Conservation (phyloP, 306 rosid genomes). For the Dicorynia guianensis region DNA sequence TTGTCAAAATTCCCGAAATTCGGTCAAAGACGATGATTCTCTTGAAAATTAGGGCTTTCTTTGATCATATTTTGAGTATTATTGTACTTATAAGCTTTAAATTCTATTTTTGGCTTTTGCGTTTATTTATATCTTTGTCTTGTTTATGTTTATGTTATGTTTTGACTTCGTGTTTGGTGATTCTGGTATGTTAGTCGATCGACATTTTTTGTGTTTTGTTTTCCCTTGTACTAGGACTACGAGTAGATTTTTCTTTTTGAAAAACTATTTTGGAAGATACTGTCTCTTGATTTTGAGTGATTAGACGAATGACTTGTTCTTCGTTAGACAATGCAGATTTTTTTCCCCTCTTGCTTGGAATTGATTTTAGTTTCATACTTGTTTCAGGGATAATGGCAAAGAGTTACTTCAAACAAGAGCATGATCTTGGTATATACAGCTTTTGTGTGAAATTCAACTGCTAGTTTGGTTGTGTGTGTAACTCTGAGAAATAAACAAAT, state of each 20-base stretch:
- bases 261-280: background rate
- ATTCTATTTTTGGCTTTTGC: background rate
- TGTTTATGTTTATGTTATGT: slow-evolving; percentile 5
- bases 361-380: slow-evolving; percentile 44
- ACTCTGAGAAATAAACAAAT: slow-evolving; percentile 19
- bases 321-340: background rate
- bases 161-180: slow-evolving; percentile 9
- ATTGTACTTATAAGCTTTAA: slow-evolving; percentile 4
- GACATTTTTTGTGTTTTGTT: too few relatives aligned
- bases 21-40: background rate
- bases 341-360: slow-evolving; percentile 1
- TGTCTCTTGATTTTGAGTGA: background rate
- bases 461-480: slow-evolving; percentile 34
- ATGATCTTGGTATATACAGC: slow-evolving; percentile 74
- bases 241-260: background rate
- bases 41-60: slow-evolving; percentile 18
- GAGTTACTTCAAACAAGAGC: slow-evolving; percentile 98
- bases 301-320: background rate
- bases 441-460: background rate
- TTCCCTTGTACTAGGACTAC: too few relatives aligned
- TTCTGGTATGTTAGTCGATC: background rate
- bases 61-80: background rate
- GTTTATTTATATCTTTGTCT: slow-evolving; percentile 24
- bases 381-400: slow-evolving; percentile 79
- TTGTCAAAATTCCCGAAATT: slow-evolving; percentile 24